Evolutionary conservation across 129 eudicot genomes (phyloP).

Genomic region (Flaveria bidentis): DNA sequence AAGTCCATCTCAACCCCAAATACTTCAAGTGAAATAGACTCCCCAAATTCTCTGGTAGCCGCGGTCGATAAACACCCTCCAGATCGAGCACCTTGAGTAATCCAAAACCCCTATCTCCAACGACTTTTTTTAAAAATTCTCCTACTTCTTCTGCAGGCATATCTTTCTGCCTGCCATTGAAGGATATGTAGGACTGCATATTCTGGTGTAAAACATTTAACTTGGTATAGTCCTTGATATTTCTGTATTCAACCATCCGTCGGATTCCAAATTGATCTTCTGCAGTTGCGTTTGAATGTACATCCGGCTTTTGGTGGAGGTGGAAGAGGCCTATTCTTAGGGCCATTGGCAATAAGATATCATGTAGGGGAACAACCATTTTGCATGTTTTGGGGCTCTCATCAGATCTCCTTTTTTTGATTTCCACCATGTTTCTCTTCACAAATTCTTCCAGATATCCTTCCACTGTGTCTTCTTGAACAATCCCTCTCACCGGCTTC

Average conservation of each 20-base stretch:
- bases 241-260: slow-evolving; percentile 31
- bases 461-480: slow-evolving; percentile 36
- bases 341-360: slow-evolving; percentile 31
- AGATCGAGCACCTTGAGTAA: slow-evolving; percentile 42
- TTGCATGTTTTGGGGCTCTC: slow-evolving; percentile 39
- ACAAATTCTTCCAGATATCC: slow-evolving; percentile 42
- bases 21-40: slow-evolving; percentile 33
- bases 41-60: slow-evolving; percentile 29
- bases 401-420: neutral
- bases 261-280: slow-evolving; percentile 22
- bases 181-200: slow-evolving; percentile 36
- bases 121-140: slow-evolving; percentile 26
- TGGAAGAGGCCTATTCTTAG: slow-evolving; percentile 35
- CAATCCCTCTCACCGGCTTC: neutral
- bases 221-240: slow-evolving; percentile 23
- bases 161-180: slow-evolving; percentile 31
- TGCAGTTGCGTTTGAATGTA: neutral
- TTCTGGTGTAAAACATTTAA: slow-evolving; percentile 17
- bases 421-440: slow-evolving; percentile 45
- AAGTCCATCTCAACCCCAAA: slow-evolving; percentile 37
- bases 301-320: slow-evolving; percentile 17
- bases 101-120: slow-evolving; percentile 31
- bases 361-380: slow-evolving; percentile 28
- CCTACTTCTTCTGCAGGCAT: slow-evolving; percentile 36
- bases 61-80: slow-evolving; percentile 36